These are phyloP conservation scores for Bauhinia variegata DNA, from an alignment of 306 rosid genomes.

Conservation along the genomic window DNA sequence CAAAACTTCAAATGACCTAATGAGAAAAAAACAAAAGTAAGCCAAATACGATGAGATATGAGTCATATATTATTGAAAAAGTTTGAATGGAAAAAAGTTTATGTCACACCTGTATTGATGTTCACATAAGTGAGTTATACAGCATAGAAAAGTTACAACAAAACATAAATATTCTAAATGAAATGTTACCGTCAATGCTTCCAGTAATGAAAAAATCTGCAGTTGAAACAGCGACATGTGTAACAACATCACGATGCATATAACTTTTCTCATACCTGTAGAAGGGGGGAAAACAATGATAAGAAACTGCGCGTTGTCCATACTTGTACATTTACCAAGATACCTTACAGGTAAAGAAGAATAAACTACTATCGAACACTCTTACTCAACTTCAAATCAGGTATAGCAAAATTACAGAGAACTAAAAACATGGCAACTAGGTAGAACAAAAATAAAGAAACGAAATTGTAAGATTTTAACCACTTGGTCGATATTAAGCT, in stretches of 20 bases:
- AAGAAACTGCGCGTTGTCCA: constrained; percentile 1
- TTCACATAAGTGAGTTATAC: neutral
- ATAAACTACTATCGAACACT: neutral
- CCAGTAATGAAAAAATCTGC: constrained; percentile 92
- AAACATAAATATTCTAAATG: too few species aligned
- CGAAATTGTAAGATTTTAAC: neutral
- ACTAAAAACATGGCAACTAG: too few species aligned
- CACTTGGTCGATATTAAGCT: neutral
- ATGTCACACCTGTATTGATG: neutral
- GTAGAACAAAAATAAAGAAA: too few species aligned
- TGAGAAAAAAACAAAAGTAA: constrained; percentile 18
- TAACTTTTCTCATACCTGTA: constrained; percentile 95
- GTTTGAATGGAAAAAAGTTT: too few species aligned
- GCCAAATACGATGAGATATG: constrained; percentile 22
- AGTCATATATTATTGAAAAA: constrained; percentile 10
- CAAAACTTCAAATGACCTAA: constrained; percentile 96
- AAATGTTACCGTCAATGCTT: constrained; percentile 94
- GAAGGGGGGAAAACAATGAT: neutral
- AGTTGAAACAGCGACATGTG: constrained; percentile 89
- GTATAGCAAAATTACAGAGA: neutral
- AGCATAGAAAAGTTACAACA: too few species aligned
- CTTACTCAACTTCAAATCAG: constrained; percentile 1
- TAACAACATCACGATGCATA: constrained; percentile 96
- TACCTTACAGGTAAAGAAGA: neutral
- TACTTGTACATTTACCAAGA: neutral